A percentile compares a stretch with the other conserved stretches of the same genome.
Conservation (phyloP, 2,329 filamentous ascomycete genomes). For the Venturia nashicola region DNA sequence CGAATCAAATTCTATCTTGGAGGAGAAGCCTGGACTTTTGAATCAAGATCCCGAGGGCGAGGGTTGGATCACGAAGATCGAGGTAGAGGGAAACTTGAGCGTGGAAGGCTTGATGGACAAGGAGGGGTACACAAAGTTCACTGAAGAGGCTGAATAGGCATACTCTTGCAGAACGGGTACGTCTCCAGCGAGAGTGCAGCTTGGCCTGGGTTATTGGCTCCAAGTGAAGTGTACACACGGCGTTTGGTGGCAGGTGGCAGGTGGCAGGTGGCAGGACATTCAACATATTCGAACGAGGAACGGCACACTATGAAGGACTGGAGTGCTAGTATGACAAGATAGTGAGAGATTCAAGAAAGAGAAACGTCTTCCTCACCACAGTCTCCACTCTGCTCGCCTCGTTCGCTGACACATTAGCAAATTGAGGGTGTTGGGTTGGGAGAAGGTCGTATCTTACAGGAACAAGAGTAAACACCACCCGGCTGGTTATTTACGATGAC, state of each 20-base stretch:
- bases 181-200: not conserved
- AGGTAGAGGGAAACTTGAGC: constrained; percentile 58
- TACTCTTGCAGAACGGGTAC: not conserved
- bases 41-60: constrained; percentile 84
- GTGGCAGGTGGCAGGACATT: not conserved
- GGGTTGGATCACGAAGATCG: constrained; percentile 87
- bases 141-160: constrained; percentile 17
- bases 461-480: too few species aligned
- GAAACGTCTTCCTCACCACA: not conserved
- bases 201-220: not conserved
- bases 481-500: too few species aligned
- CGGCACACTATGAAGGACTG: not conserved
- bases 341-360: not conserved
- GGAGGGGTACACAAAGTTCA: constrained; percentile 67
- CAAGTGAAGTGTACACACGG: not conserved
- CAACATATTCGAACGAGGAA: not conserved
- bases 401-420: not conserved
- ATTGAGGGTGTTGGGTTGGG: too few species aligned
- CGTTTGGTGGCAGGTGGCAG: not conserved
- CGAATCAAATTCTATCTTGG: constrained; percentile 60
- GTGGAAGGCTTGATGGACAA: constrained; percentile 65
- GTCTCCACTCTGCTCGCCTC: too few species aligned
- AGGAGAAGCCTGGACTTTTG: constrained; percentile 76
- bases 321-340: not conserved
- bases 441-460: too few species aligned